Base-by-base conservation (phyloP, 805 yeast genomes). In the Barnettozyma salicaria region DNA sequence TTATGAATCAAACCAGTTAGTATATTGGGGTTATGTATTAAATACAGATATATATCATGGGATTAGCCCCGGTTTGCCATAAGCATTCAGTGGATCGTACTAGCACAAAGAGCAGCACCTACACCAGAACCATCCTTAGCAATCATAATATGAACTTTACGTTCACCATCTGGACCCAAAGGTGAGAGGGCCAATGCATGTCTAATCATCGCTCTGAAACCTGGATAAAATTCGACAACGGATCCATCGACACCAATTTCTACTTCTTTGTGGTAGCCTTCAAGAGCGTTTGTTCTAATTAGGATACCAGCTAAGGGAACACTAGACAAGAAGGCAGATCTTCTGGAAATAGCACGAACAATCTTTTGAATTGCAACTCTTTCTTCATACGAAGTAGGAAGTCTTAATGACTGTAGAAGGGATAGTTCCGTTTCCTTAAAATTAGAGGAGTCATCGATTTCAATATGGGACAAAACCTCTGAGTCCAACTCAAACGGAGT, bases 241-340 rank as follows among this genome's bases (percentile, higher is more conserved):
- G 96, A 80, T 25, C 98, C 98, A 60, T 90, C 97, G 42, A 89
- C 89, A 41, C 97, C 97, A 47, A 92, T 76, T 59, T 90, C 97
- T 34, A 90, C 87, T 53, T 80, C 85, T 43, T 74, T 76, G 50
- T 81, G 84, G 49, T 65, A 69, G 28, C 67, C 68, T 40, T 61
- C 61, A 35, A 88, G 73, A 12, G 90, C 81, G 35, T 68, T 70
- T 1, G 89, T 80, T 60, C 76, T 76, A 36, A 70, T 63, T 36
- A 80, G 57, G 39, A 90, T 73, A 2, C 92, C 96, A 22, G 96
- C 90, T 40, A 90, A 68, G 40, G 96, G 96, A 32, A 88, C 81
- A 14, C 96, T 89, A 4, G 95, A 76, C 41, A 90, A 70, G 48
- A 76, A 78, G 0, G 97, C 97, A n/a, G 97, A 85, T 56, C 98